phyloP scores from a whole-genome alignment of 2,329 filamentous ascomycete species.

The Fusarium sp. region DNA sequence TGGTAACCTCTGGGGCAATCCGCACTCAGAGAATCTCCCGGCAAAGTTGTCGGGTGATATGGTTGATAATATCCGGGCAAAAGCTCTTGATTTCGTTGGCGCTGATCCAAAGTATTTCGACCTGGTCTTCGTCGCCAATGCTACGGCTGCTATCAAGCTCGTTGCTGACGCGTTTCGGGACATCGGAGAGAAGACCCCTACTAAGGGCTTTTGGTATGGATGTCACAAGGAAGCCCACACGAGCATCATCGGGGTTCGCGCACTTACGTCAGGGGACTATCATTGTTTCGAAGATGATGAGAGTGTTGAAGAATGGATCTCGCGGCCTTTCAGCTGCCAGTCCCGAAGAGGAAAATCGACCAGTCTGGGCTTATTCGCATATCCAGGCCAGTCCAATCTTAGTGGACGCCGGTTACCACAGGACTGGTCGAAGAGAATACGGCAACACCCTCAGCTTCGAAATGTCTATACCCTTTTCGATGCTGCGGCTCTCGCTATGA shows the following conservation, averaged over 20 bases:
- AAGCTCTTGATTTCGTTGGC: conserved; percentile 66
- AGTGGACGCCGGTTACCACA: conserved; percentile 71
- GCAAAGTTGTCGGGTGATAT: conserved; percentile 66
- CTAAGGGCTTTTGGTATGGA: conserved; percentile 64
- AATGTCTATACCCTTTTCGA: conserved; percentile 66
- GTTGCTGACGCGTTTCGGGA: conserved; percentile 68
- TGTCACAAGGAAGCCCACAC: conserved; percentile 72
- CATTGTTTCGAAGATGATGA: conserved; percentile 70
- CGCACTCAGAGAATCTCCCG: conserved; percentile 71
- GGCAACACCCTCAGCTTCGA: conserved; percentile 39
- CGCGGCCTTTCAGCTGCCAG: conserved; percentile 34
- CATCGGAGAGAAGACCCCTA: conserved; percentile 58
- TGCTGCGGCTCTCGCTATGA: conserved; percentile 73
- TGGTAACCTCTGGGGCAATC: conserved; percentile 72
- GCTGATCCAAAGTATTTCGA: conserved; percentile 69
- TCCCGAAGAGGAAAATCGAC: conserved; percentile 25
- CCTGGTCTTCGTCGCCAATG: conserved; percentile 70
- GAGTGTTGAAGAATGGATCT: conserved; percentile 58
- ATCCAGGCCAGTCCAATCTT: conserved; percentile 77
- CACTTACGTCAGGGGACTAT: conserved; percentile 64
- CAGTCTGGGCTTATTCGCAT: conserved; percentile 64
- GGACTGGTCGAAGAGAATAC: conserved; percentile 60
- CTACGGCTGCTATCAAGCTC: conserved; percentile 71
- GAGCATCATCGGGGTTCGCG: conserved; percentile 75
- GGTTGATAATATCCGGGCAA: conserved; percentile 65